Percentiles rank a stretch among this genome's conserved stretches.
phyloP scores from a whole-genome alignment of 225 moss, liverwort and hornwort species.

The Pseudisothecium myosuroides region DNA sequence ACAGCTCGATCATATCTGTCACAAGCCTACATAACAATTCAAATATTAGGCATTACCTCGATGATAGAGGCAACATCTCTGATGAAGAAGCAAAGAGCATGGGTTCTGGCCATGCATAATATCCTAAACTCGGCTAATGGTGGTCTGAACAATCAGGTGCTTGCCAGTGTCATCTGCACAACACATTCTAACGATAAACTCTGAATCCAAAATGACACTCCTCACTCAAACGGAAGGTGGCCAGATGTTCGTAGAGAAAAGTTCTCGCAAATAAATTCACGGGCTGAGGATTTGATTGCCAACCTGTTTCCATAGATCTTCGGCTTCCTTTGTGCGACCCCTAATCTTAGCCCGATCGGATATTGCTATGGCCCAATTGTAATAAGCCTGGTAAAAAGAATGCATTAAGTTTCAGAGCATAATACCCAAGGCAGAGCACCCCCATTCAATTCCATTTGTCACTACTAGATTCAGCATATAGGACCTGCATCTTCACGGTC shows the following conservation, averaged over 20 bases:
- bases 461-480: not conserved
- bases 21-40: slow-evolving; percentile 61
- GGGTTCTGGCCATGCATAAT: not conserved
- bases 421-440: not conserved
- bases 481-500: not conserved
- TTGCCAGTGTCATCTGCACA: not conserved
- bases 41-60: not conserved
- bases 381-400: slow-evolving; percentile 57
- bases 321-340: slow-evolving; percentile 93
- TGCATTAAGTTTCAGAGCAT: not conserved
- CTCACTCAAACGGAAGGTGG: not conserved
- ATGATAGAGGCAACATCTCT: not conserved
- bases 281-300: not conserved
- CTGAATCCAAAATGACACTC: not conserved
- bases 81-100: not conserved
- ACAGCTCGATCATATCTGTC: slow-evolving; percentile 90
- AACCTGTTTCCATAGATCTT: slow-evolving; percentile 99
- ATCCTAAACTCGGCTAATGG: not conserved
- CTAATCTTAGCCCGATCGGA: slow-evolving; percentile 97
- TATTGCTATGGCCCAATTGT: slow-evolving; percentile 98
- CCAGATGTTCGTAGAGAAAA: not conserved
- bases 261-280: not conserved
- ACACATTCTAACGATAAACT: not conserved
- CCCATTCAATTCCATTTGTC: not conserved
- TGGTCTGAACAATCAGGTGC: not conserved